phyloP scores from a whole-genome alignment of 2,329 filamentous ascomycete species.

The Clarireedia paspali region DNA sequence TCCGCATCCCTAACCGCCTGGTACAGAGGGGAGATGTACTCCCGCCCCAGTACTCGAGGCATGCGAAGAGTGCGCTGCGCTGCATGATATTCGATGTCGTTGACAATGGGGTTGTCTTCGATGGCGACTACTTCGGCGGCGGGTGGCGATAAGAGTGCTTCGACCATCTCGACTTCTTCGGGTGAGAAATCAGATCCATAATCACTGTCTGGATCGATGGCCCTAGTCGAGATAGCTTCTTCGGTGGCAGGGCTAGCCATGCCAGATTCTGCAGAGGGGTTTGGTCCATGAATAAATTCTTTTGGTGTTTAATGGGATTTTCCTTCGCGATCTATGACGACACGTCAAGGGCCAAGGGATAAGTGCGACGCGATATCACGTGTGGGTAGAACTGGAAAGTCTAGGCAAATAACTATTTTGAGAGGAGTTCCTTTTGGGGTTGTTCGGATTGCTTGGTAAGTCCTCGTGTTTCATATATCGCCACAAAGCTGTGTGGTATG shows the following conservation, averaged over 20 bases:
- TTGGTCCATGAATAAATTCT: slow-evolving; percentile 10
- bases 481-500: too few relatives aligned
- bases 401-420: background rate
- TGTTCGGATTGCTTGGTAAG: too few relatives aligned
- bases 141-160: slow-evolving; percentile 41
- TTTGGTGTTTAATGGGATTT: background rate
- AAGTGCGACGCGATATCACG: background rate
- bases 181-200: slow-evolving; percentile 57
- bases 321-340: background rate
- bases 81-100: slow-evolving; percentile 28
- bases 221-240: background rate
- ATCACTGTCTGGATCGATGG: slow-evolving; percentile 37
- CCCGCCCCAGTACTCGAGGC: slow-evolving; percentile 35
- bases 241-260: slow-evolving; percentile 21
- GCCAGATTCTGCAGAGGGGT: slow-evolving; percentile 8
- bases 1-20: slow-evolving; percentile 26
- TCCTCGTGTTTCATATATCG: too few relatives aligned
- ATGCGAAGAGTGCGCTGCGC: slow-evolving; percentile 29
- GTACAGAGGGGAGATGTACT: slow-evolving; percentile 24
- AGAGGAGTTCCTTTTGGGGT: too few relatives aligned
- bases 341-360: background rate
- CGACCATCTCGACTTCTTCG: slow-evolving; percentile 47
- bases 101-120: slow-evolving; percentile 24
- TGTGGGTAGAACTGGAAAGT: background rate
- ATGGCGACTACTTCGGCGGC: slow-evolving; percentile 30